Evolutionary conservation across 139 green algal genomes (phyloP).

Genomic region (Tetraselmis chui): DNA sequence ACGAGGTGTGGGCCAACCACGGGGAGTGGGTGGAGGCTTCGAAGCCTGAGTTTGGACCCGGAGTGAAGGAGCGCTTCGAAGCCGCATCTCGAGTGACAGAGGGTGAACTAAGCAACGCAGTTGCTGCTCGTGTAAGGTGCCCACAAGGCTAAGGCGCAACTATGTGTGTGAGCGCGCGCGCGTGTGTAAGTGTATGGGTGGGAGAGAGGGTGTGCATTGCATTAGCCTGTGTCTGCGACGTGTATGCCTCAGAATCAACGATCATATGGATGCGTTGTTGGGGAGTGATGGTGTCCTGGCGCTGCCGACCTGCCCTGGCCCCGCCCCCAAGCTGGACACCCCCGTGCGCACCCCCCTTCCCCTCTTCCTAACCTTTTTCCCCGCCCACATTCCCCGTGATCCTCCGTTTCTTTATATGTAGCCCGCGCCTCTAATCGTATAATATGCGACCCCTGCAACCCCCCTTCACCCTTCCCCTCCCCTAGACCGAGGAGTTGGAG

Average conservation of each 20-base stretch:
- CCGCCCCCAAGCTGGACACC: slow-evolving; percentile 49
- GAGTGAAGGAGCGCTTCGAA: slow-evolving; percentile 71
- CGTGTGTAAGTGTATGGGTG: no score
- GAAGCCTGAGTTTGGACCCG: slow-evolving; percentile 66
- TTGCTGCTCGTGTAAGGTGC: slow-evolving; percentile 10
- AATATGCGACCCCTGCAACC: no score
- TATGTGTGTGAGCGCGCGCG: background rate
- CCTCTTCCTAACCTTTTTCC: background rate
- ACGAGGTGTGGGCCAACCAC: slow-evolving; percentile 71
- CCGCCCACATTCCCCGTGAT: no score
- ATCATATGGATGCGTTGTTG: slow-evolving; percentile 53
- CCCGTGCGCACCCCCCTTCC: slow-evolving; percentile 14
- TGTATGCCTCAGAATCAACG: slow-evolving; percentile 35
- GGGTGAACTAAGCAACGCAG: slow-evolving; percentile 25
- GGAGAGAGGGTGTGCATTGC: background rate
- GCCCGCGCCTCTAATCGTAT: no score
- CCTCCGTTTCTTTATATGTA: no score
- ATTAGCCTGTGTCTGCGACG: background rate
- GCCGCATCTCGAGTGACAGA: slow-evolving; percentile 51
- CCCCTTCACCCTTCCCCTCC: no score
- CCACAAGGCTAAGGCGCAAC: no score
- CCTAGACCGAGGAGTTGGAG: slow-evolving; percentile 40
- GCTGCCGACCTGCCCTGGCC: slow-evolving; percentile 64
- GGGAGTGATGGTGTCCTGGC: slow-evolving; percentile 48
- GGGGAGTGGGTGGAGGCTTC: slow-evolving; percentile 57